These are phyloP conservation scores for Ogataea zsoltii DNA, from an alignment of 805 yeast genomes.

Conservation along the genomic window DNA sequence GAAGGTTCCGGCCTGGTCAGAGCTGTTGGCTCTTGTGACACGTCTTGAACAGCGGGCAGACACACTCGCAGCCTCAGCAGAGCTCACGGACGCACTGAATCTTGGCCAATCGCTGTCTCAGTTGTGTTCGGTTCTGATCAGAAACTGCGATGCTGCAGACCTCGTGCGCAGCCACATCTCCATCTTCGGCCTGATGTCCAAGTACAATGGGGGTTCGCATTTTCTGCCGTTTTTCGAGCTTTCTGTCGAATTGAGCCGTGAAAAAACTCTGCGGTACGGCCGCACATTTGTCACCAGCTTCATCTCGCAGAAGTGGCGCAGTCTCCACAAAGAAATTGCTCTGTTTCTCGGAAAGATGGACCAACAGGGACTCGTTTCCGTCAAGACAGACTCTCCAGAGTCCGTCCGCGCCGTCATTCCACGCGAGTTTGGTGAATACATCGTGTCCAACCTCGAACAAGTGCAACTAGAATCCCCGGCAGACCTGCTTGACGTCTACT, in stretches of 20 bases:
- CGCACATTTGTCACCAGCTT: slow-evolving; percentile 48
- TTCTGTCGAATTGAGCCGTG: slow-evolving; percentile 41
- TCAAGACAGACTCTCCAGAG: slow-evolving; percentile 6
- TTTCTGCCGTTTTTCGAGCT: slow-evolving; percentile 51
- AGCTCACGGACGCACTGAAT: slow-evolving; percentile 1
- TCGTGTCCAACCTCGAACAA: slow-evolving; percentile 28
- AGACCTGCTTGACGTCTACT: slow-evolving; percentile 41
- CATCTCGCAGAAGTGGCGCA: slow-evolving; percentile 44
- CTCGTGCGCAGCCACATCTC: slow-evolving; percentile 48
- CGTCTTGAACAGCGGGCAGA: too few relatives aligned
- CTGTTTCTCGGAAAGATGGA: slow-evolving; percentile 43
- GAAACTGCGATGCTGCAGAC: slow-evolving; percentile 48
- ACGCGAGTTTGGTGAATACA: slow-evolving; percentile 31
- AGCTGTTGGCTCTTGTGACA: slow-evolving; percentile 19
- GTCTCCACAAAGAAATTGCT: slow-evolving; percentile 38
- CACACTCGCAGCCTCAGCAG: too few relatives aligned
- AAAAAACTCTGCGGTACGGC: slow-evolving; percentile 48
- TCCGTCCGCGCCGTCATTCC: slow-evolving; percentile 31
- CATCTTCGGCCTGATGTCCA: slow-evolving; percentile 42
- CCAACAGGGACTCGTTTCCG: slow-evolving; percentile 23
- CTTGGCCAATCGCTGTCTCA: slow-evolving; percentile 39
- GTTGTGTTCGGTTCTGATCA: slow-evolving; percentile 48
- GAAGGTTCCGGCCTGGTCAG: slow-evolving; percentile 56
- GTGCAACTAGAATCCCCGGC: slow-evolving; percentile 8
- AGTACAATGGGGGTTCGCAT: slow-evolving; percentile 36